Evolutionary conservation across 495 filamentous ascomycete genomes (phyloP).

Genomic region (Trichoderma reesei): DNA sequence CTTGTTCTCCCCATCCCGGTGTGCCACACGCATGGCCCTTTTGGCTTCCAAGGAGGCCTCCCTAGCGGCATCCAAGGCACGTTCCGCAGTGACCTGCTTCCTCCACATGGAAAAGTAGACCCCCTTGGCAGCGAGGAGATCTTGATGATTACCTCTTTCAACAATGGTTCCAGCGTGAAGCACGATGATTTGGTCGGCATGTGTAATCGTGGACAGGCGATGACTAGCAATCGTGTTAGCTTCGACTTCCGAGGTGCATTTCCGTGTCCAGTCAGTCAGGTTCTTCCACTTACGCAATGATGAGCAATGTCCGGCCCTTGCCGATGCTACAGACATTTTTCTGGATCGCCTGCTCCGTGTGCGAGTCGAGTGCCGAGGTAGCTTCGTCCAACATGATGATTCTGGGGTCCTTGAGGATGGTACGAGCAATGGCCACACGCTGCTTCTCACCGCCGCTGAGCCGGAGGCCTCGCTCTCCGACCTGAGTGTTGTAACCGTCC

Average conservation of each 20-base stretch:
- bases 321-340: conserved; percentile 69
- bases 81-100: conserved; percentile 85
- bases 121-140: conserved; percentile 67
- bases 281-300: conserved; percentile 43
- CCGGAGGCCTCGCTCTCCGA: conserved; percentile 87
- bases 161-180: conserved; percentile 72
- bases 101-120: conserved; percentile 91
- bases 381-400: conserved; percentile 97
- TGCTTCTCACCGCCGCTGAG: conserved; percentile 96
- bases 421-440: conserved; percentile 91
- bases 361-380: conserved; percentile 87
- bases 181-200: conserved; percentile 91
- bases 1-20: conserved; percentile 20
- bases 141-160: conserved; percentile 79
- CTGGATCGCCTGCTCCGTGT: conserved; percentile 95
- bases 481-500: conserved; percentile 82
- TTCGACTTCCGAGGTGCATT: neutral
- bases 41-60: conserved; percentile 46
- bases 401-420: conserved; percentile 88
- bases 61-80: conserved; percentile 64
- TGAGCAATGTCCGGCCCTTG: conserved; percentile 68
- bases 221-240: conserved; percentile 38
- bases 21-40: conserved; percentile 39
- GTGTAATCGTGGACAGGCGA: conserved; percentile 87
- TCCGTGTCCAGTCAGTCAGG: neutral